Evolutionary conservation across 495 filamentous ascomycete genomes (phyloP), one percentile per base, ranked within the genome.

Genomic region (Aspergillus wentii): DNA sequence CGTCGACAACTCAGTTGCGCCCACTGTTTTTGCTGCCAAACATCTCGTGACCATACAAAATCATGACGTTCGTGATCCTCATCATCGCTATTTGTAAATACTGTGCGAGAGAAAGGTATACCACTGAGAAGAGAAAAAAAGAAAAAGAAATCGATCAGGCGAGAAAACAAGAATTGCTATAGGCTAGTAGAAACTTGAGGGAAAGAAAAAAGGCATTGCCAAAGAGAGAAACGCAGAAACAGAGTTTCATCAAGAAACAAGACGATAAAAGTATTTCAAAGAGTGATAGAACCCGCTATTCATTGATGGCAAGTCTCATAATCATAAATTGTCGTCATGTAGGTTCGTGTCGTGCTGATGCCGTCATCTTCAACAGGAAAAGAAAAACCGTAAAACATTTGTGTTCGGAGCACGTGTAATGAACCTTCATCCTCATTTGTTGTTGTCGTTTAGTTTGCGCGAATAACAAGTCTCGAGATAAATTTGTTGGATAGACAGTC

Each of bases 401-500:
- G 25, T 22, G 36, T 33, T n/a, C 8, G 26, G 23, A 34, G 20
- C 23, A 40, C 25, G 16, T 29, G 18, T 17, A 19, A 17, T 30
- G 18, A 17, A 21, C n/a, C 26, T 20, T 44, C 31, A 29, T 33
- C 25, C 18, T 48, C 35, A 23, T 30, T 68, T 60, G n/a, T 59
- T 59, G 32, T 69, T 66, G 31, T 71, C 66, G 33, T 56, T 58
- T 74, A 94, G 66, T 92, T 91, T 46, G 89, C 85, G 41, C 89
- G 89, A 59, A 95, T 94, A 58, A 94, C 88, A 50, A 95, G 78
- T 62, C 91, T 87, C 18, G 87, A 90, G 38, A 94, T 69, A 66
- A 95, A 92, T 71, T 94, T 95, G 75, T 91, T 94, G 37, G 88
- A 91, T 52, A 95, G 68, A 43, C 80, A 88, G 67, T 95, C 89